Conservation (phyloP, 371 early-diverging fungal genomes). For the Mortierella sp. region DNA sequence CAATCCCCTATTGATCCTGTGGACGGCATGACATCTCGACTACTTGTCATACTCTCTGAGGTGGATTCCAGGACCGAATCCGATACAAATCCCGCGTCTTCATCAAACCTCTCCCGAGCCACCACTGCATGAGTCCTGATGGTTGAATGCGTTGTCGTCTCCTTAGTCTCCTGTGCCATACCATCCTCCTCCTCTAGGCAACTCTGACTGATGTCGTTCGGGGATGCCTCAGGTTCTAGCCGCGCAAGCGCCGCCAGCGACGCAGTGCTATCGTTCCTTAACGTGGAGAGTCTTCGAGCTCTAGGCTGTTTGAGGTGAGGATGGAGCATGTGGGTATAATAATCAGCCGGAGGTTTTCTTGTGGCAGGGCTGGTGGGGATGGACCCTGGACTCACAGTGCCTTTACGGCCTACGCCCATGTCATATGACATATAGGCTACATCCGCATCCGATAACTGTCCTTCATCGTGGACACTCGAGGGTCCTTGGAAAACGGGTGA, state of each 20-base stretch:
- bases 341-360: conserved; percentile 16
- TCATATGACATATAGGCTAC: conserved; percentile 50
- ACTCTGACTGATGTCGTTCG: background rate
- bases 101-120: conserved; percentile 8
- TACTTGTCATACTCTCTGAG: conserved; percentile 11
- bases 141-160: background rate
- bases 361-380: conserved; percentile 19
- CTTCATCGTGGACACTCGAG: conserved; percentile 35
- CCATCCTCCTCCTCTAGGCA: background rate
- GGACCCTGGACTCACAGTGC: conserved; percentile 9
- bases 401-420: conserved; percentile 42
- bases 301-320: background rate
- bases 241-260: conserved; percentile 3
- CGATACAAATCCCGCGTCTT: conserved; percentile 41
- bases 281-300: conserved; percentile 20
- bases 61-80: conserved; percentile 44
- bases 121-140: background rate
- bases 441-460: conserved; percentile 48
- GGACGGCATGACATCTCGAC: conserved; percentile 1
- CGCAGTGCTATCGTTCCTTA: conserved; percentile 35
- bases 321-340: conserved; percentile 29
- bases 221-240: background rate
- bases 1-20: conserved; percentile 11
- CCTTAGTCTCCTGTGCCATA: background rate
- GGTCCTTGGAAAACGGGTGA: conserved; percentile 50